Base-by-base conservation (phyloP, 2,329 filamentous ascomycete species). In the Claviceps digitariae region DNA sequence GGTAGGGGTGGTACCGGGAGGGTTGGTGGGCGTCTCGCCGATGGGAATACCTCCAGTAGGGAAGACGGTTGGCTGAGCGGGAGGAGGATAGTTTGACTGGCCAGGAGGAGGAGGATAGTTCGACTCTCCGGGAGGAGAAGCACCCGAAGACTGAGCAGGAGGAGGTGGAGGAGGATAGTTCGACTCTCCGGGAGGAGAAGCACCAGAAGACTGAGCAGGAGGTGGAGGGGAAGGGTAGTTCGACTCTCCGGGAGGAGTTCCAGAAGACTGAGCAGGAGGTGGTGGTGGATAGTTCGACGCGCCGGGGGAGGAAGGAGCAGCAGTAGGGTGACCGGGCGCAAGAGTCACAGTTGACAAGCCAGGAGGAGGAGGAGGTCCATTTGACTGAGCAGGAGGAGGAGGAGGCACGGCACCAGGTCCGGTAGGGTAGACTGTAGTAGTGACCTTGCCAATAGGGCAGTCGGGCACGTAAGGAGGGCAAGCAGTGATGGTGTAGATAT, bases 361-460 rank as follows among this genome's bases (percentile, higher is more conserved):
- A 34, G 36, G 47, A 29, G 52, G 36, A 40, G 52, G 48, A 44
- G 40, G 41, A 17, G 41, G 21, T 4, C 3, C 8, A 21, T 17
- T 48, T 9, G 46, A 34, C 27, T 48, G 13, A 9, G 23, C 27
- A 1, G 27, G 20, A 31, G 47, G 46, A 27, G 47, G 34, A 27
- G 47, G 20, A 2, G 15, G 47, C 15, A 4, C 36, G 17, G 20
- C 20, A 9, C 6, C 20, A n/a, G 17, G 27, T 9, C 63, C 59
- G 60, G 57, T 59, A 34, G 59, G 57, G 54, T 60, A 61, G 51
- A 62, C 56, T 27, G 56, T 59, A 48, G 63, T 68, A 53, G 62
- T 67, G 45, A 64, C 58, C 29, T 57, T 58, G 52, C 65, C 65
- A 48, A 62, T 57, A 38, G 63, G 62, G 63, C 67, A 69, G 61